phyloP scores from a whole-genome alignment of 768 basidiomycete species.

The Leucosporidium scottii region DNA sequence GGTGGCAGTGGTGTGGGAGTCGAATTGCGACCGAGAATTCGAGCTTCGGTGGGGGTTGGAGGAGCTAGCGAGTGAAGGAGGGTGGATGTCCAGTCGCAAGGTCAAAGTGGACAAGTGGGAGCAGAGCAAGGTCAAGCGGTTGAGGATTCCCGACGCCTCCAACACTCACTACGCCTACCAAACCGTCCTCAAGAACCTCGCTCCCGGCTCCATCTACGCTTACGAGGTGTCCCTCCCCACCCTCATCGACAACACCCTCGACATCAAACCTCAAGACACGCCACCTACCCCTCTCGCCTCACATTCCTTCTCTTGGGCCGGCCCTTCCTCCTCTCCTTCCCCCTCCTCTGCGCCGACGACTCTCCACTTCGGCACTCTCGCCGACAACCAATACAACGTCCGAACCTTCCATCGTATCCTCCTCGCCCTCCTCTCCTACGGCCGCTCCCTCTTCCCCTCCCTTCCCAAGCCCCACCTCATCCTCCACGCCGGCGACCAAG shows the following conservation, averaged over 20 bases:
- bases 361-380: slow-evolving; percentile 22
- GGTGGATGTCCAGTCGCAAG: neutral
- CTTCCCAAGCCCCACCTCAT: slow-evolving; percentile 16
- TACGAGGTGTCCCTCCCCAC: slow-evolving; percentile 11
- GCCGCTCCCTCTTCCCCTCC: neutral
- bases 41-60: neutral
- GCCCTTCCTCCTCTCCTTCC: neutral
- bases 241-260: neutral
- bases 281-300: neutral
- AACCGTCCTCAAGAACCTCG: neutral
- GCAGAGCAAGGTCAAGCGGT: neutral
- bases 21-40: slow-evolving; percentile 8
- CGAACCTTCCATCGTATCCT: slow-evolving; percentile 27
- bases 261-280: neutral
- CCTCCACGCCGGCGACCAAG: slow-evolving; percentile 30
- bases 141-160: neutral
- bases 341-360: neutral
- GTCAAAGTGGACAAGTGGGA: neutral
- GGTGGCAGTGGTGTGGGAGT: slow-evolving; percentile 28
- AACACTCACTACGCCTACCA: slow-evolving; percentile 7
- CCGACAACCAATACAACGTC: slow-evolving; percentile 35
- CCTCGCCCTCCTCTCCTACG: slow-evolving; percentile 7
- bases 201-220: neutral
- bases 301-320: slow-evolving; percentile 17
- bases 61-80: neutral